Conservation (phyloP, 441 rosid genomes). For the Hura crepitans region DNA sequence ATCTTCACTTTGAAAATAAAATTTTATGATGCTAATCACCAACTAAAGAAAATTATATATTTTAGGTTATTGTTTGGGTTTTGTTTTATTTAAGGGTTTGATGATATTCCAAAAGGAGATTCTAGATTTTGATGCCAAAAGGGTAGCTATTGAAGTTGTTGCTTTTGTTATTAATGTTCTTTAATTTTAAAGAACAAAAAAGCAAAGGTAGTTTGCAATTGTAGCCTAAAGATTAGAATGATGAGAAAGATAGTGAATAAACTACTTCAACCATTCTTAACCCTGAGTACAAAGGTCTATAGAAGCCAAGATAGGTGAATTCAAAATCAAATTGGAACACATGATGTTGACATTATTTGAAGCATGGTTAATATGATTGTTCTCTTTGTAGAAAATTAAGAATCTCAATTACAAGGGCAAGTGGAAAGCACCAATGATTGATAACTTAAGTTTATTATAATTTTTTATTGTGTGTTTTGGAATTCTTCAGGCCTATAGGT, state of each 20-base stretch:
- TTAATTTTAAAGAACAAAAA: neutral
- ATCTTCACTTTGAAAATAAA: too few species aligned
- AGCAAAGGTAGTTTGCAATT: constrained; percentile 8
- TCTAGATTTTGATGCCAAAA: constrained; percentile 72
- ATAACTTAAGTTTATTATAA: constrained; percentile 71
- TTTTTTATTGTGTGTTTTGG: neutral
- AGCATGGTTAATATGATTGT: neutral
- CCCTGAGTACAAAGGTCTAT: constrained; percentile 92
- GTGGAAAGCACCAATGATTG: constrained; percentile 94
- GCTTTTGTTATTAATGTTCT: neutral
- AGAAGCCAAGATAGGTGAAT: constrained; percentile 67
- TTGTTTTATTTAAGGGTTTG: constrained; percentile 51
- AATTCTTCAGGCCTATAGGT: too few species aligned
- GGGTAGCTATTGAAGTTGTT: constrained; percentile 40
- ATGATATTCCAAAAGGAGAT: constrained; percentile 92
- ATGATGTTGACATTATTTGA: neutral
- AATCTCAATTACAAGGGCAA: constrained; percentile 93
- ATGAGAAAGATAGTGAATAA: constrained; percentile 96
- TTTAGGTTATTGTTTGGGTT: neutral
- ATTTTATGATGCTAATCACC: neutral
- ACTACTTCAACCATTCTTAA: constrained; percentile 74
- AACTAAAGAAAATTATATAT: neutral
- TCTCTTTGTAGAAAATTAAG: constrained; percentile 65
- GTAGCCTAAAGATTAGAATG: constrained; percentile 98
- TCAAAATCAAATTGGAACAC: neutral